Evolutionary conservation across 2,329 filamentous ascomycete genomes (phyloP).

Genomic region (Xylariales sp.): DNA sequence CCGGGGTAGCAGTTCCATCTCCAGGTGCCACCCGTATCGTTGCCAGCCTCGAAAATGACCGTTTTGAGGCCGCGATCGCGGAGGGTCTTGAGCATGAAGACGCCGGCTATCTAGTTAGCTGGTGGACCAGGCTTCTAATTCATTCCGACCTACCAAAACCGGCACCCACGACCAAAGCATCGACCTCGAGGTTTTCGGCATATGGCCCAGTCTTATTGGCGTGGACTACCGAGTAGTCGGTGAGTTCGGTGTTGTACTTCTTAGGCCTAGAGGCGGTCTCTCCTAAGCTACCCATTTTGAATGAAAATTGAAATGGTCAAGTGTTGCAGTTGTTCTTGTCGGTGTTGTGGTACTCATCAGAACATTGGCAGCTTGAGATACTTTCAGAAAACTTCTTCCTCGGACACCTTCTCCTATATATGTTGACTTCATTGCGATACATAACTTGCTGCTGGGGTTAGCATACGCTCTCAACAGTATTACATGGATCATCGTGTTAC

Average conservation of each 20-base stretch:
- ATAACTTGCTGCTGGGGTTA: no score
- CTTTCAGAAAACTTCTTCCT: no score
- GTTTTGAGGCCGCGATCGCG: conserved; percentile 40
- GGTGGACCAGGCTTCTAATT: background rate
- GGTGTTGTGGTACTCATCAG: no score
- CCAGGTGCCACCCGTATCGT: conserved; percentile 50
- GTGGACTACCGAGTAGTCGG: conserved; percentile 30
- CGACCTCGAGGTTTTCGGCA: conserved; percentile 37
- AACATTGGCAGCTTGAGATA: no score
- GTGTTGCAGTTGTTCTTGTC: no score
- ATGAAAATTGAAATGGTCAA: no score
- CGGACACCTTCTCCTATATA: no score
- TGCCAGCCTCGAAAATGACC: conserved; percentile 48
- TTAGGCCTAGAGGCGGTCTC: no score
- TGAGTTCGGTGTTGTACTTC: conserved; percentile 37
- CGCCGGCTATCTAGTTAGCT: conserved; percentile 21
- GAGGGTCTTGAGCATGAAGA: conserved; percentile 48
- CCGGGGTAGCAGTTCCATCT: conserved; percentile 54
- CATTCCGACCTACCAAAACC: conserved; percentile 32
- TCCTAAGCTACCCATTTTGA: no score
- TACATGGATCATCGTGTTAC: no score
- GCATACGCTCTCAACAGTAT: no score
- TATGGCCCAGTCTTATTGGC: conserved; percentile 32
- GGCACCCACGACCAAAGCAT: conserved; percentile 40
- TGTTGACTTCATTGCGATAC: no score